A percentile compares a stretch with the other conserved stretches of the same genome.
Conservation (phyloP, 1,284 basidiomycete species). For the Acaromyces ingoldii region DNA sequence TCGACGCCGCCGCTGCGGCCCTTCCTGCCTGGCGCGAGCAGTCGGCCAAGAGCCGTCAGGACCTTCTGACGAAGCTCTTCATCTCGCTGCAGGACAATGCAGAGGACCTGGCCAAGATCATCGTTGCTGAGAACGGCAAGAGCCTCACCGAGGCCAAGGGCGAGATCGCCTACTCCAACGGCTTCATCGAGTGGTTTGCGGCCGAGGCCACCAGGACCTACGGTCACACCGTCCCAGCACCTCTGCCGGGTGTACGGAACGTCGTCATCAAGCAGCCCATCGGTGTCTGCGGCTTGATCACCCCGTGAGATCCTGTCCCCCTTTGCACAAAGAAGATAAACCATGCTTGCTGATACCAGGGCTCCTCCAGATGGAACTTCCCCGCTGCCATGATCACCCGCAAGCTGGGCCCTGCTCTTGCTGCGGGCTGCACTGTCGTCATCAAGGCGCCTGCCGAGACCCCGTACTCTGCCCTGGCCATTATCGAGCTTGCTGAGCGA, state of each 20-base stretch:
- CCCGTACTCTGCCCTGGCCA: conserved; percentile 84
- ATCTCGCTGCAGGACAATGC: conserved; percentile 32
- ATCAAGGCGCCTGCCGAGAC: conserved; percentile 95
- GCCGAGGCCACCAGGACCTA: conserved; percentile 46
- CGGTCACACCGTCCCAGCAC: conserved; percentile 76
- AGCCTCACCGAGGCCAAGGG: conserved; percentile 43
- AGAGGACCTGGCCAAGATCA: conserved; percentile 47
- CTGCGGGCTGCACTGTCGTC: conserved; percentile 91
- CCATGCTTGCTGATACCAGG: too few relatives aligned
- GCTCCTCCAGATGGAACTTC: conserved; percentile 43
- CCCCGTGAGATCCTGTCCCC: conserved; percentile 30
- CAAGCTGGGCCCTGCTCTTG: conserved; percentile 78
- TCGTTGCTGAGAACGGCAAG: conserved; percentile 50
- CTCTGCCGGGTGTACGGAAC: conserved; percentile 69
- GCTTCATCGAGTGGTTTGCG: conserved; percentile 48
- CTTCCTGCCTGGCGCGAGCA: conserved; percentile 41
- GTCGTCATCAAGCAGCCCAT: conserved; percentile 91
- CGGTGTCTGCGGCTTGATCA: conserved; percentile 59
- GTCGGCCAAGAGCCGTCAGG: conserved; percentile 43
- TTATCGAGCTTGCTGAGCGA: conserved; percentile 74
- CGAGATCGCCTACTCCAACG: conserved; percentile 46
- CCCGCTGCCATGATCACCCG: conserved; percentile 63
- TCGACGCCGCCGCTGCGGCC: conserved; percentile 38
- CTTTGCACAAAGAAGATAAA: too few relatives aligned
- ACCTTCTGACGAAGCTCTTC: conserved; percentile 43